Conservation (phyloP, 306 rosid genomes). For the Malus domestica region DNA sequence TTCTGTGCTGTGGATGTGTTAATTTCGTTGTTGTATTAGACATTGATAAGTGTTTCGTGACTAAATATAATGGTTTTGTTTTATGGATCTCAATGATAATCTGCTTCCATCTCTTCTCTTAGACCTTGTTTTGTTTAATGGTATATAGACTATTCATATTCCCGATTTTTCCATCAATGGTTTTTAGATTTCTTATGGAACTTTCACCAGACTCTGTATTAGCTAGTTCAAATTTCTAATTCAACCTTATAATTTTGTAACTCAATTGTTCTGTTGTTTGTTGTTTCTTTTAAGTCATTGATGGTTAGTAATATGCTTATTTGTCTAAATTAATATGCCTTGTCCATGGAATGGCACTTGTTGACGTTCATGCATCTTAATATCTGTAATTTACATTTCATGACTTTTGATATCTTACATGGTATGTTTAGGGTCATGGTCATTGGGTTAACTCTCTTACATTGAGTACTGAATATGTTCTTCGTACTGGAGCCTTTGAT, state of each 20-base stretch:
- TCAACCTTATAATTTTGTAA: not conserved
- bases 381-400: constrained; percentile 1
- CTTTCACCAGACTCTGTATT: not conserved
- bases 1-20: not conserved
- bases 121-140: not conserved
- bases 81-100: not conserved
- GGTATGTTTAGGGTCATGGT: constrained; percentile 70
- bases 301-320: not conserved
- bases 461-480: constrained; percentile 89
- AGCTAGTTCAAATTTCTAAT: not conserved
- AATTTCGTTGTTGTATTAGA: not conserved
- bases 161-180: not conserved
- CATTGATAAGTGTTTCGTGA: not conserved
- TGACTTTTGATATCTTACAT: constrained; percentile 17
- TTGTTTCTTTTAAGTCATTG: not conserved
- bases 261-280: not conserved
- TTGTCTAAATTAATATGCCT: not conserved
- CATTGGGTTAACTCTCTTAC: constrained; percentile 97
- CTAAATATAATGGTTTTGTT: not conserved
- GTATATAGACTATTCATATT: not conserved
- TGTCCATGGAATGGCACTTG: not conserved
- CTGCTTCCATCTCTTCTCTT: not conserved
- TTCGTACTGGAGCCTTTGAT: constrained; percentile 93
- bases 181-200: not conserved
- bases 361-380: not conserved